Evolutionary conservation across 2,329 filamentous ascomycete genomes (phyloP).

Genomic region (Exophiala viscosa): DNA sequence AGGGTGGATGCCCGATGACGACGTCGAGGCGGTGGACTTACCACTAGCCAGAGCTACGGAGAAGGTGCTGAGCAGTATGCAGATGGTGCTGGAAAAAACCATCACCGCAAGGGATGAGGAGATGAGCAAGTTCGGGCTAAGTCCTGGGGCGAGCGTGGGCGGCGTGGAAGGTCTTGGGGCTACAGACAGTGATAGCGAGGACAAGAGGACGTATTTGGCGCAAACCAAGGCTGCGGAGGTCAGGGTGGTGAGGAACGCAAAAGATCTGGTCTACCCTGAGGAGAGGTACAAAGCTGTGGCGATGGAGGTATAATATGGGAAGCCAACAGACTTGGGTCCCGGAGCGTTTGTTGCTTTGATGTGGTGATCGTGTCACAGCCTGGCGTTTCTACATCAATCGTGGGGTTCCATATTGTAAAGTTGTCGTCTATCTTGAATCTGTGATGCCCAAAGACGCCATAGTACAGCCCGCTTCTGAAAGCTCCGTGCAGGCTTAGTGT

Average conservation of each 20-base stretch:
- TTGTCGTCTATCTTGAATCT: neutral
- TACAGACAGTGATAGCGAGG: slow-evolving; percentile 34
- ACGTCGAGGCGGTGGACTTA: slow-evolving; percentile 64
- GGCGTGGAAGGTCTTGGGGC: slow-evolving; percentile 25
- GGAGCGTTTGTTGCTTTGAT: neutral
- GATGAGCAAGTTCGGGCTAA: slow-evolving; percentile 44
- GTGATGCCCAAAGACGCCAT: too few species aligned
- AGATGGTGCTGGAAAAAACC: slow-evolving; percentile 70
- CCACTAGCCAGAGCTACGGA: slow-evolving; percentile 80
- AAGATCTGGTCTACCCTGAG: slow-evolving; percentile 63
- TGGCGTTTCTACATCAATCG: neutral
- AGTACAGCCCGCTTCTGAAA: too few species aligned
- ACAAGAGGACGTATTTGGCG: slow-evolving; percentile 62
- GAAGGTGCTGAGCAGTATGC: slow-evolving; percentile 90
- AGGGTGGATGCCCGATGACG: slow-evolving; percentile 75
- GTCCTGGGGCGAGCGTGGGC: slow-evolving; percentile 18
- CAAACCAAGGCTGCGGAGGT: slow-evolving; percentile 85
- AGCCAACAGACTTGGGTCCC: neutral
- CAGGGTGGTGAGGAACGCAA: slow-evolving; percentile 71
- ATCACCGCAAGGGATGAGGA: slow-evolving; percentile 63
- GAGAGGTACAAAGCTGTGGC: slow-evolving; percentile 58
- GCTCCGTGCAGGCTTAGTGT: neutral
- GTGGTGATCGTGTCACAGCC: neutral
- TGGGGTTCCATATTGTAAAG: neutral
- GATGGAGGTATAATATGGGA: slow-evolving; percentile 26